Conservation (phyloP, 345 rosid species). For the Gossypium arboreum region DNA sequence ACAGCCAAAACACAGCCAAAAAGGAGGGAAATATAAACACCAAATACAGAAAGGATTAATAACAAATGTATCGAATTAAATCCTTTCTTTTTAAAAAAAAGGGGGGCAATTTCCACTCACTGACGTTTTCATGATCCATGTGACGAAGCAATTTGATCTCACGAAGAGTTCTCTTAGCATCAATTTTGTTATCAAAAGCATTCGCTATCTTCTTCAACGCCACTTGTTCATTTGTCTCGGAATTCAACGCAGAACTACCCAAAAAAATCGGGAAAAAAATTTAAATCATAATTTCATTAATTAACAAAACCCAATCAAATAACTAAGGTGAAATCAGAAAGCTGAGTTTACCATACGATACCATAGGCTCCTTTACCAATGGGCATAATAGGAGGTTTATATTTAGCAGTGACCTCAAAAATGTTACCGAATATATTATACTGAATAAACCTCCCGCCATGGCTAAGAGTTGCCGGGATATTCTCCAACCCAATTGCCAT, state of each 20-base stretch:
- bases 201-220: background rate
- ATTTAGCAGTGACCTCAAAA: constrained; percentile 4
- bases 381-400: constrained; percentile 1
- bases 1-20: background rate
- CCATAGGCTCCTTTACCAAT: background rate
- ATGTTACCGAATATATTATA: background rate
- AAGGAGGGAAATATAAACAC: background rate
- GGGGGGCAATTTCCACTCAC: background rate
- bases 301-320: background rate
- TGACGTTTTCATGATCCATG: background rate
- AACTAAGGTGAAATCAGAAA: background rate
- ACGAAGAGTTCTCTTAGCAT: constrained; percentile 1
- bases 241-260: background rate
- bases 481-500: background rate
- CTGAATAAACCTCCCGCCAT: background rate
- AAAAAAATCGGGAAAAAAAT: background rate
- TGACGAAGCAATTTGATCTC: constrained; percentile 2
- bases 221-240: background rate
- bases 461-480: background rate
- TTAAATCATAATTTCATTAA: background rate
- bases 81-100: no score
- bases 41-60: background rate
- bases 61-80: background rate
- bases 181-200: background rate
- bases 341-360: background rate